Percentiles rank a stretch among this genome's conserved stretches.
Conservation (phyloP, 1,284 basidiomycete species). For the Moniliella sp. region DNA sequence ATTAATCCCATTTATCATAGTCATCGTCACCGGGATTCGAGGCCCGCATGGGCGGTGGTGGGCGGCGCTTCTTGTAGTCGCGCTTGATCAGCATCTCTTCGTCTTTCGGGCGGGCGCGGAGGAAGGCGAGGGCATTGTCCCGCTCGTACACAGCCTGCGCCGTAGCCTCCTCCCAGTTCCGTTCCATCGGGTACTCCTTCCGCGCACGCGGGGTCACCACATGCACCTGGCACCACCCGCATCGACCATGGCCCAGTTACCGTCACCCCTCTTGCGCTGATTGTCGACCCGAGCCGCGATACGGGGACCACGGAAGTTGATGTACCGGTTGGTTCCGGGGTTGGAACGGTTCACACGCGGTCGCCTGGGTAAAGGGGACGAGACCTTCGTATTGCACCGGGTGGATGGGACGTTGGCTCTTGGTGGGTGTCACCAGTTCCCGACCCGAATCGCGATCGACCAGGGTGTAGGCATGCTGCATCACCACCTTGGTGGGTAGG, state of each 20-base stretch:
- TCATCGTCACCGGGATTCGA: too few species aligned
- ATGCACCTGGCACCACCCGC: slow-evolving; percentile 33
- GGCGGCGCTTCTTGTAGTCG: not conserved
- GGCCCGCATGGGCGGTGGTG: too few species aligned
- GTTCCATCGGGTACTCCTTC: not conserved
- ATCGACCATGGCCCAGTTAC: slow-evolving; percentile 30
- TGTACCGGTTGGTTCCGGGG: too few species aligned
- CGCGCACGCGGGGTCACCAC: slow-evolving; percentile 15
- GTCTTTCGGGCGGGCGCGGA: too few species aligned
- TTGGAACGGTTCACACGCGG: too few species aligned
- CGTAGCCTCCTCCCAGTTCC: not conserved
- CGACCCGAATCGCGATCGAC: too few species aligned
- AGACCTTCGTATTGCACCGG: not conserved
- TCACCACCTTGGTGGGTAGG: too few species aligned
- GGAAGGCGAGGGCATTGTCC: too few species aligned
- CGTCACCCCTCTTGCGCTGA: slow-evolving; percentile 10
- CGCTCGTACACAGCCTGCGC: too few species aligned
- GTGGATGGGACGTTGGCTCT: not conserved
- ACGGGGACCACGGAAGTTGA: not conserved
- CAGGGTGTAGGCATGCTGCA: too few species aligned
- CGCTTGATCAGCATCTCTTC: not conserved
- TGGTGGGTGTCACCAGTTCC: not conserved
- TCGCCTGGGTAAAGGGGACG: not conserved
- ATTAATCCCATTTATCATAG: too few species aligned
- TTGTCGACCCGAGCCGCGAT: not conserved